phyloP scores from a whole-genome alignment of 2,329 filamentous ascomycete genomes.

The Cladobotryum mycophilum region DNA sequence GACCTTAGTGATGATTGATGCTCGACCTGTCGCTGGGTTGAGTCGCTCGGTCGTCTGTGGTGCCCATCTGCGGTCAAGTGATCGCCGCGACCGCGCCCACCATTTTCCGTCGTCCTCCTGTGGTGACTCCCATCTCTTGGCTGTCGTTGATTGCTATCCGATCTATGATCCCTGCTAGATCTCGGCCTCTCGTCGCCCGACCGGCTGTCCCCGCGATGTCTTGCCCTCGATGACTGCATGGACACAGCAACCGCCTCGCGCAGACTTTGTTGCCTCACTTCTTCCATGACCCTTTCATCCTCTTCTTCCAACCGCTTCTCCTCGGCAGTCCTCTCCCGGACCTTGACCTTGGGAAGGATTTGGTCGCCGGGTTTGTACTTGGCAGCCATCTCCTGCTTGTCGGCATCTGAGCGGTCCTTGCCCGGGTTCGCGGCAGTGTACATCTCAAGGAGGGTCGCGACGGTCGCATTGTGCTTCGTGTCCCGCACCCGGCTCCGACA shows the following conservation, averaged over 20 bases:
- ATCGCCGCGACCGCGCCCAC: conserved; percentile 24
- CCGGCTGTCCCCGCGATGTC: conserved; percentile 28
- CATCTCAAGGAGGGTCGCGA: conserved; percentile 86
- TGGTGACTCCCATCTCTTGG: conserved; percentile 15
- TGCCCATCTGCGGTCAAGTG: conserved; percentile 31
- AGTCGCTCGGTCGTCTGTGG: conserved; percentile 37
- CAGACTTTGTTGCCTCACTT: conserved; percentile 68
- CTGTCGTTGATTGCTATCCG: conserved; percentile 25
- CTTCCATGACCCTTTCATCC: conserved; percentile 63
- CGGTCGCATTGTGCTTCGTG: conserved; percentile 83
- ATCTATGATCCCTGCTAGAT: conserved; percentile 25
- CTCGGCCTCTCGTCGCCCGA: conserved; percentile 27
- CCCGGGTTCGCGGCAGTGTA: conserved; percentile 74
- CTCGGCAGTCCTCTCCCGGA: conserved; percentile 44
- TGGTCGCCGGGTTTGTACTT: conserved; percentile 78
- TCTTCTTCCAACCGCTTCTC: conserved; percentile 54
- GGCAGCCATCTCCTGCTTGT: conserved; percentile 68
- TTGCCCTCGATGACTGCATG: conserved; percentile 23
- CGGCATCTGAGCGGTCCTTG: conserved; percentile 60
- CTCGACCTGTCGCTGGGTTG: conserved; percentile 59
- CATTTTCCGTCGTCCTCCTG: conserved; percentile 20
- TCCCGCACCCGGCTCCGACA: conserved; percentile 82
- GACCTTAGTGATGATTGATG: conserved; percentile 87
- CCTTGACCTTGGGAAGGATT: conserved; percentile 60
- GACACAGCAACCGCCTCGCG: conserved; percentile 54